phyloP scores from a whole-genome alignment of 805 yeast species.

The Tetrapisispora iriomotensis region DNA sequence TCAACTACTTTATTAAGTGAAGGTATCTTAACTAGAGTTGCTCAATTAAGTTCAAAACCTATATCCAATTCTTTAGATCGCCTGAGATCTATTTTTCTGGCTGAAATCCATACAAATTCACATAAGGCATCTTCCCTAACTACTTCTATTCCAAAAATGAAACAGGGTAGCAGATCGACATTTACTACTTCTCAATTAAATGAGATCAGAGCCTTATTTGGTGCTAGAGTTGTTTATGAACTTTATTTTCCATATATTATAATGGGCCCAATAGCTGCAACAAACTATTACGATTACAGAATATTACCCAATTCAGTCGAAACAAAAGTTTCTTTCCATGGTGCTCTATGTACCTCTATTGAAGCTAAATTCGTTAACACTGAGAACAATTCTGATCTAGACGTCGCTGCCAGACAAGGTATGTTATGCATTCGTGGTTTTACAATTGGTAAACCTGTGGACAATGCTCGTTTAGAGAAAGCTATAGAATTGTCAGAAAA shows the following conservation, averaged over 20 bases:
- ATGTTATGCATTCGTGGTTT: constrained; percentile 53
- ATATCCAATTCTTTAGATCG: constrained; percentile 11
- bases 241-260: constrained; percentile 30
- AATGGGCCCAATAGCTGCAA: constrained; percentile 49
- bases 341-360: constrained; percentile 49
- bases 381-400: constrained; percentile 21
- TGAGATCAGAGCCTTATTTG: constrained; percentile 35
- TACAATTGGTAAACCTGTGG: constrained; percentile 46
- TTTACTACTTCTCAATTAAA: constrained; percentile 29
- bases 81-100: constrained; percentile 36
- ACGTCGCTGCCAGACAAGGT: constrained; percentile 37
- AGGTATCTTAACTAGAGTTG: constrained; percentile 38
- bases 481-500: constrained; percentile 27
- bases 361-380: constrained; percentile 46
- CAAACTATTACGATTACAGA: constrained; percentile 57
- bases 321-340: constrained; percentile 33
- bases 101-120: constrained; percentile 19
- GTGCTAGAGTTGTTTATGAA: constrained; percentile 46
- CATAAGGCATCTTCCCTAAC: constrained; percentile 12
- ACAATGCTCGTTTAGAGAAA: constrained; percentile 19
- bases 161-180: constrained; percentile 5
- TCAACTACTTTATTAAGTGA: constrained; percentile 37
- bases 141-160: constrained; percentile 8
- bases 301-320: constrained; percentile 30
- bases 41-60: constrained; percentile 10